A percentile compares a stretch with the other conserved stretches of the same genome.
Evolutionary conservation across 78 protist genomes (phyloP).

Genomic region (Trichosphaerium sp.): DNA sequence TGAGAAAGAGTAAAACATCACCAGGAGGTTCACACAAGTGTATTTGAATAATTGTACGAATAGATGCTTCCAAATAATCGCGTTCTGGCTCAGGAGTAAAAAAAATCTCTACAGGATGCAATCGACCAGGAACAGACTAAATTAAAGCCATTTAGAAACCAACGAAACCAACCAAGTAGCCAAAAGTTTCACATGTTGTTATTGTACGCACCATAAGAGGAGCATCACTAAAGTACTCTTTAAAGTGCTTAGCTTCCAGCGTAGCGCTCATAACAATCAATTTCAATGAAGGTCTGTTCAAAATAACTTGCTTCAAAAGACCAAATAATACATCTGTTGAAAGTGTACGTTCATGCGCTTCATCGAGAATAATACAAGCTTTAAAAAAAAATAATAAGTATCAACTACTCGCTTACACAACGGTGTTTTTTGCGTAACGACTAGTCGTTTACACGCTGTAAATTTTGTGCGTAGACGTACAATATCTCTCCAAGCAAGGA

Average conservation of each 20-base stretch:
- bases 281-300: conserved; percentile 66
- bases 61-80: conserved; percentile 94
- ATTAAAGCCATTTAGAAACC: too few species aligned
- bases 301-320: conserved; percentile 63
- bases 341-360: conserved; percentile 99
- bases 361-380: conserved; percentile 98
- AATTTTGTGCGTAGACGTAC: too few species aligned
- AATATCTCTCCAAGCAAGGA: conserved; percentile 63
- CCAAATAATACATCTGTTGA: conserved; percentile 98
- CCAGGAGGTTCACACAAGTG: conserved; percentile 85
- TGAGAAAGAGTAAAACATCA: conserved; percentile 94
- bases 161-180: too few species aligned
- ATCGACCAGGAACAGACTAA: conserved; percentile 69
- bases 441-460: too few species aligned
- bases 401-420: too few species aligned
- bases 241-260: conserved; percentile 95
- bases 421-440: too few species aligned
- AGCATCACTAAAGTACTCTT: conserved; percentile 79
- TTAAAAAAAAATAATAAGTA: too few species aligned
- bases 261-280: conserved; percentile 97
- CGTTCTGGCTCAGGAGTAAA: conserved; percentile 86
- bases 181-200: too few species aligned
- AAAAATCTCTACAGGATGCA: conserved; percentile 90
- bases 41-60: conserved; percentile 79
- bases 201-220: conserved; percentile 53